Percentiles rank a stretch among this genome's conserved stretches.
phyloP scores from a whole-genome alignment of 495 filamentous ascomycete genomes.

The Corynascus novoguineensis region DNA sequence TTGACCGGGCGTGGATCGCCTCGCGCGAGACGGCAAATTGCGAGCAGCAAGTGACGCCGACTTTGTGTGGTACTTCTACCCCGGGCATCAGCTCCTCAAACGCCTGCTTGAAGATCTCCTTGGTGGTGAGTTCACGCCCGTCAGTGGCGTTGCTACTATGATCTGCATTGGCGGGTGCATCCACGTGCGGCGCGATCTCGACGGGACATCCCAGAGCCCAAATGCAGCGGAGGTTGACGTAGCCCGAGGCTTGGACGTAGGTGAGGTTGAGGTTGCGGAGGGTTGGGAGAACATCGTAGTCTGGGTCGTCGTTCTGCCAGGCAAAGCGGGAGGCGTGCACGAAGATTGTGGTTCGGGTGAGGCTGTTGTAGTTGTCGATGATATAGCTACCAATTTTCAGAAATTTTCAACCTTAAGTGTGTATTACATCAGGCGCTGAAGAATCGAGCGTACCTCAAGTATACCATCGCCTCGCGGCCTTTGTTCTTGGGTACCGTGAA shows the following conservation, averaged over 20 bases:
- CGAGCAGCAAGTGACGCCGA: slow-evolving; percentile 60
- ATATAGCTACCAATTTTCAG: slow-evolving; percentile 45
- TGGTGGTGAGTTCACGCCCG: slow-evolving; percentile 1
- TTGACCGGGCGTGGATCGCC: slow-evolving; percentile 43
- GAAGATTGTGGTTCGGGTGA: slow-evolving; percentile 57
- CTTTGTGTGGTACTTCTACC: slow-evolving; percentile 34
- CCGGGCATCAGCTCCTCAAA: slow-evolving; percentile 54
- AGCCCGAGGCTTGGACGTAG: slow-evolving; percentile 52
- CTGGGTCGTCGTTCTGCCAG: slow-evolving; percentile 59
- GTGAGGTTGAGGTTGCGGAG: slow-evolving; percentile 50
- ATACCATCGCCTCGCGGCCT: slow-evolving; percentile 60
- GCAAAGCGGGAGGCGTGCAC: slow-evolving; percentile 56
- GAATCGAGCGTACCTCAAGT: slow-evolving; percentile 46
- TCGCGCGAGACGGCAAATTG: slow-evolving; percentile 64
- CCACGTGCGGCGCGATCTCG: slow-evolving; percentile 45
- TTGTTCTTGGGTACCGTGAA: slow-evolving; percentile 51
- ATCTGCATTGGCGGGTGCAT: slow-evolving; percentile 7
- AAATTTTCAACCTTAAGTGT: background rate
- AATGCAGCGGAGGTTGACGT: slow-evolving; percentile 60
- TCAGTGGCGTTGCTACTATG: background rate
- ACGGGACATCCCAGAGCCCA: slow-evolving; percentile 57
- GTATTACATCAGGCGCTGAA: too few species aligned
- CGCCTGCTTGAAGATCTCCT: slow-evolving; percentile 41
- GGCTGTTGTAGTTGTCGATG: slow-evolving; percentile 58
- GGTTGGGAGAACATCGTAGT: slow-evolving; percentile 44